Conservation (phyloP, 2,329 filamentous ascomycete genomes). For the Pleurostoma richardsiae region DNA sequence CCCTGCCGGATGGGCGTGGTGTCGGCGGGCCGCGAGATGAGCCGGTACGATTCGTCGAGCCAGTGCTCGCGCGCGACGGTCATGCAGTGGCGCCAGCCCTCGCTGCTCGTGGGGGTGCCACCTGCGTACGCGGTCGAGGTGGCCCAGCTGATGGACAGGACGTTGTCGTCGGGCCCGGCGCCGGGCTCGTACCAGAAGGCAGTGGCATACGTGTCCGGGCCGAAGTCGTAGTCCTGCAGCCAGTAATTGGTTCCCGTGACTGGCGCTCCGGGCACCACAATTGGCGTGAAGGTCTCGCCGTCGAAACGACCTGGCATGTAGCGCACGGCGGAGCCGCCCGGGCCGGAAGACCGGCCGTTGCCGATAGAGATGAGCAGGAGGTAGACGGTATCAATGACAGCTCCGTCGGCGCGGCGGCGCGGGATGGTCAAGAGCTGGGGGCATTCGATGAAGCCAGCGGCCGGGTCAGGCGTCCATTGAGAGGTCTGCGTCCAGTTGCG, state of each 20-base stretch:
- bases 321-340: conserved; percentile 48
- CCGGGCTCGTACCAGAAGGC: conserved; percentile 48
- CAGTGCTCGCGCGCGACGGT: conserved; percentile 14
- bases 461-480: conserved; percentile 50
- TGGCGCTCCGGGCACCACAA: neutral
- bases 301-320: conserved; percentile 59
- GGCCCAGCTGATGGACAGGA: conserved; percentile 48
- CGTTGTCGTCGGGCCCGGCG: conserved; percentile 28
- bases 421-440: conserved; percentile 57
- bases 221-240: conserved; percentile 27
- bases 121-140: conserved; percentile 39
- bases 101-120: conserved; percentile 46
- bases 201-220: conserved; percentile 50
- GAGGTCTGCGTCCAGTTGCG: conserved; percentile 52
- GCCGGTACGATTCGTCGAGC: neutral
- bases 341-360: conserved; percentile 41
- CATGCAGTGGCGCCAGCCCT: conserved; percentile 49
- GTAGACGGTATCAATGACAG: conserved; percentile 29
- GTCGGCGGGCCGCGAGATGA: conserved; percentile 7
- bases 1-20: conserved; percentile 45
- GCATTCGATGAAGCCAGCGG: conserved; percentile 54
- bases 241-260: neutral
- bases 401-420: conserved; percentile 10
- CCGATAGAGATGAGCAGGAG: conserved; percentile 50
- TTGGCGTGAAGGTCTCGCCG: conserved; percentile 30